phyloP scores from a whole-genome alignment of 495 filamentous ascomycete genomes.

The Aspergillus ellipticus region DNA sequence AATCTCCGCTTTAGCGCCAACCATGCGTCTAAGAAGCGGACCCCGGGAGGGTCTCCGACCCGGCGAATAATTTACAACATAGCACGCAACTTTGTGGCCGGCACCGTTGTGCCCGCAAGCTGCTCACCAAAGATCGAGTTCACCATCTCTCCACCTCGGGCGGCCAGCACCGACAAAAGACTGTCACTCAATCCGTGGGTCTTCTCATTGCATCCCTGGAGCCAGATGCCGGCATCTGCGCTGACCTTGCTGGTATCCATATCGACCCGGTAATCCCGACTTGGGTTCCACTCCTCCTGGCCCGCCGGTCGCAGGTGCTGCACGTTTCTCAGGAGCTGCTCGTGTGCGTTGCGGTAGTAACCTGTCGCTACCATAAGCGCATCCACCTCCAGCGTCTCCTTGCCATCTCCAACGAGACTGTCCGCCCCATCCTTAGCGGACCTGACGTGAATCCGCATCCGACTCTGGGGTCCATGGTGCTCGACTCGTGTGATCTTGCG shows the following conservation, averaged over 20 bases:
- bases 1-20: neutral
- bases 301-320: constrained; percentile 57
- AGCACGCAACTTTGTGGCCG: constrained; percentile 39
- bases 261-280: constrained; percentile 70
- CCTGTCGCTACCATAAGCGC: constrained; percentile 84
- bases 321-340: constrained; percentile 66
- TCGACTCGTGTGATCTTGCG: constrained; percentile 59
- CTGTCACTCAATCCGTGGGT: constrained; percentile 88
- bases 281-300: constrained; percentile 33
- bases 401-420: constrained; percentile 28
- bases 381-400: constrained; percentile 67
- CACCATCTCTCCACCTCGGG: constrained; percentile 74
- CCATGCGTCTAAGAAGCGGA: neutral
- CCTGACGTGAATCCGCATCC: constrained; percentile 38
- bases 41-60: neutral
- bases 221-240: constrained; percentile 70
- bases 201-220: constrained; percentile 90
- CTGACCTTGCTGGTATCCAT: constrained; percentile 63
- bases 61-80: constrained; percentile 29
- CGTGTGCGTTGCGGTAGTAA: constrained; percentile 74
- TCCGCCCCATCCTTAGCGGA: constrained; percentile 23
- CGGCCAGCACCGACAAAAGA: constrained; percentile 71
- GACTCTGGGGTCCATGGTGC: constrained; percentile 40
- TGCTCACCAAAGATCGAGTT: constrained; percentile 64
- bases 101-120: constrained; percentile 32